Conservation (phyloP, 192 early-diverging fungal genomes). For the Umbelopsis isabellina region DNA sequence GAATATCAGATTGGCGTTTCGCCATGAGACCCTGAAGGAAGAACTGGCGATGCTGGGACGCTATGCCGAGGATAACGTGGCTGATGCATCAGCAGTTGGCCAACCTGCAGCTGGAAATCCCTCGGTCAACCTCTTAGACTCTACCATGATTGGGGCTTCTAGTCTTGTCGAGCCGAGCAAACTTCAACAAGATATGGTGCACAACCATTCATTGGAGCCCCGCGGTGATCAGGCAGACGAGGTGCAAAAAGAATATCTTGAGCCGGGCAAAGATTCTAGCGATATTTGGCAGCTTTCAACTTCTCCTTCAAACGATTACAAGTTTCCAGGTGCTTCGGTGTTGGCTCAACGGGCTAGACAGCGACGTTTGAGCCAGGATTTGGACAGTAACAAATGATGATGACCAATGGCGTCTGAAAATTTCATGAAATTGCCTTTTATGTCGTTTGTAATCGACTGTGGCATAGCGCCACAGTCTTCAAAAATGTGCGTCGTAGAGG, state of each 20-base stretch:
- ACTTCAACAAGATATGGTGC: slow-evolving; percentile 13
- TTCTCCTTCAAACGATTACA: not conserved
- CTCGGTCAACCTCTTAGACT: not conserved
- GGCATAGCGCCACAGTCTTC: too few species aligned
- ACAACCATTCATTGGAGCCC: not conserved
- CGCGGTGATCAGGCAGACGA: not conserved
- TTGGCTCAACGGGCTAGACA: slow-evolving; percentile 1
- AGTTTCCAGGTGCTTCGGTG: not conserved
- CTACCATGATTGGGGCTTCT: slow-evolving; percentile 3
- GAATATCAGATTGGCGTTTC: slow-evolving; percentile 74
- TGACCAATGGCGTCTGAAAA: not conserved
- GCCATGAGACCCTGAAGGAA: slow-evolving; percentile 81
- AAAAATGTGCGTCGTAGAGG: too few species aligned
- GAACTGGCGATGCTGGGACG: slow-evolving; percentile 55
- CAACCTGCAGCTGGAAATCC: too few species aligned
- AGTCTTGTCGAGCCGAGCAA: not conserved
- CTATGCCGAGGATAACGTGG: slow-evolving; percentile 17
- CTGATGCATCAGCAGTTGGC: not conserved
- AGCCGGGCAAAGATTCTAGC: not conserved
- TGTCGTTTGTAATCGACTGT: too few species aligned
- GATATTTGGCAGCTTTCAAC: slow-evolving; percentile 1
- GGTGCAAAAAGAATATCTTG: not conserved
- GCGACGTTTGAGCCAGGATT: not conserved
- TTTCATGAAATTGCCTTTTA: not conserved
- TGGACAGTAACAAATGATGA: not conserved